Evolutionary conservation across 306 rosid genomes (phyloP).

Genomic region (Quercus wislizeni): DNA sequence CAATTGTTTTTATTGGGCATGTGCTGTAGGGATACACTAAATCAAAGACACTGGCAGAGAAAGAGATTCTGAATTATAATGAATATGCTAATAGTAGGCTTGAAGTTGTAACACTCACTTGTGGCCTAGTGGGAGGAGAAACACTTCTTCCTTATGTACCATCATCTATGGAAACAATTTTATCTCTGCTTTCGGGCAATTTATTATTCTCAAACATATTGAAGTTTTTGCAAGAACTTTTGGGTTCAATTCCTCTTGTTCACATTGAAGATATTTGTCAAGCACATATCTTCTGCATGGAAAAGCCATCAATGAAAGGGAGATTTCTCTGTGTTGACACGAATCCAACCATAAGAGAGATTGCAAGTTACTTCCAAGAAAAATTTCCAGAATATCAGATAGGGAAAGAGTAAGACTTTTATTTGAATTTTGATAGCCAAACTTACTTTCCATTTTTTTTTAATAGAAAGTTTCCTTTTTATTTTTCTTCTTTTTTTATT

Average conservation of each 20-base stretch:
- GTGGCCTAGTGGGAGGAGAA: slow-evolving; percentile 53
- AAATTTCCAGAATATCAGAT: slow-evolving; percentile 20
- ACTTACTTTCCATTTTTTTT: neutral
- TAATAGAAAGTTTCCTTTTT: slow-evolving; percentile 27
- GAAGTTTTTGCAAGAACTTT: neutral
- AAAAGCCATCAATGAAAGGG: slow-evolving; percentile 32
- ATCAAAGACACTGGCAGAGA: slow-evolving; percentile 50
- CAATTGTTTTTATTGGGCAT: neutral
- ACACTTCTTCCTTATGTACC: slow-evolving; percentile 14
- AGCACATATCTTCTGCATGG: slow-evolving; percentile 51
- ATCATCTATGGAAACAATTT: neutral
- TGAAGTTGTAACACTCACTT: slow-evolving; percentile 45
- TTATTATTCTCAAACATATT: neutral
- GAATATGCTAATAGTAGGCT: slow-evolving; percentile 4
- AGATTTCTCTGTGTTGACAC: slow-evolving; percentile 34
- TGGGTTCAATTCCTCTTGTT: neutral
- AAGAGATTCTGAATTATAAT: slow-evolving; percentile 6
- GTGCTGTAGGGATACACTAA: slow-evolving; percentile 26
- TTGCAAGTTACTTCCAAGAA: slow-evolving; percentile 13
- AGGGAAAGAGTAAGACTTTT: slow-evolving; percentile 10
- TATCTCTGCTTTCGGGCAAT: slow-evolving; percentile 28
- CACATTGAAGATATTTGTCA: slow-evolving; percentile 41
- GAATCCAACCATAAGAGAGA: slow-evolving; percentile 10
- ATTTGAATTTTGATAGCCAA: neutral
- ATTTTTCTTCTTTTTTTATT: no score